Base-by-base conservation (phyloP, 345 rosid genomes). In the Dipteronia sinensis region DNA sequence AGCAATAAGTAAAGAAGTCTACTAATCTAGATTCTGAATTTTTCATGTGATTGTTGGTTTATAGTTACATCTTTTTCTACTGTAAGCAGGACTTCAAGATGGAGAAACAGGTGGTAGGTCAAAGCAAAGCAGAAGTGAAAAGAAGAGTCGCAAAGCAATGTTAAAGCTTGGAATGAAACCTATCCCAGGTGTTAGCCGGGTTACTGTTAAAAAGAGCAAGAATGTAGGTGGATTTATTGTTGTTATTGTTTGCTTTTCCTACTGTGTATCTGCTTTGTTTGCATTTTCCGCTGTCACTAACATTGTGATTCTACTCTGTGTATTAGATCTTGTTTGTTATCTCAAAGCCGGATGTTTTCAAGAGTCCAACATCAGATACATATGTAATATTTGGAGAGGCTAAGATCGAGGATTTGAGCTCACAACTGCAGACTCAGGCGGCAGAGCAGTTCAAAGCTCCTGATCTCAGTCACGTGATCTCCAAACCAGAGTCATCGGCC, bases 141-240 rank as follows among this genome's bases (percentile, higher is more conserved):
- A 93, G 85, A 93, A 93, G 83, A 93, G 93, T 75, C 92, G 98
- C 4, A 92, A 93, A 78, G 95, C 98, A 0, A 93, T 93, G 98
- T 74, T 92, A 80, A 93, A 93, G 87, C 97, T 93, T 67, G 97
- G 95, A 61, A 93, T 93, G 97, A 92, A 92, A 84, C 87, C 95
- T 38, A 84, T 93, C 69, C 79, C 88, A 19, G 95, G 94, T 81
- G 97, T 90, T 73, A 92, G 93, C 83, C 88, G 97, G 27, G 97
- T 93, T 75, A 93, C 95, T 0, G 85, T 93, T 72, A 93, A 93
- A 79, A 90, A 88, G 82, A 88, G 93, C 91, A 93, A 92, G 91
- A 93, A 92, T 84, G 98, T 87, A 4, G 72, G 94, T 76, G 13
- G 65, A 69, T 65, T 79, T 70, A 31, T 31, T 2, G 4, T 34